A percentile compares a stretch with the other conserved stretches of the same genome.
phyloP scores from a whole-genome alignment of 805 yeast genomes.

The Lachancea quebecensis region DNA sequence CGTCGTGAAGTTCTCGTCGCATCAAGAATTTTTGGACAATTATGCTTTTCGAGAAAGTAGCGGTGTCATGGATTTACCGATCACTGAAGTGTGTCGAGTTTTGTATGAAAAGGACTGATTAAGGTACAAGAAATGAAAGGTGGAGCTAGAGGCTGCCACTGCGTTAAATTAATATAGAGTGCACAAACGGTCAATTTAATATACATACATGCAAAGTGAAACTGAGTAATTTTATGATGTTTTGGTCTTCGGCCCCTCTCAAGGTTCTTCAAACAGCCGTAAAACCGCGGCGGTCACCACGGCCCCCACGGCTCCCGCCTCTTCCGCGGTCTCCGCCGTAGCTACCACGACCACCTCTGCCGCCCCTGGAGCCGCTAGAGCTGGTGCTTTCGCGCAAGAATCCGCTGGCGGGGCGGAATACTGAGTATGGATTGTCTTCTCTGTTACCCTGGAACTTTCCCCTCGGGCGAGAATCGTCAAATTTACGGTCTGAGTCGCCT shows the following conservation, averaged over 20 bases:
- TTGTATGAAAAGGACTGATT: constrained; percentile 36
- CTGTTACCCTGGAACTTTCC: constrained; percentile 8
- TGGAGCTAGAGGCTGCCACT: too few relatives aligned
- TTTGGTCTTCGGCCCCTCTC: not conserved
- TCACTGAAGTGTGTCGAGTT: constrained; percentile 59
- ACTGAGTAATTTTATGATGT: not conserved
- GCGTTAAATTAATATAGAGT: not conserved
- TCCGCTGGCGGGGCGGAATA: constrained; percentile 31
- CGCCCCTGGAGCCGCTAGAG: constrained; percentile 9
- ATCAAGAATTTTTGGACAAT: constrained; percentile 14
- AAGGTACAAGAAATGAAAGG: not conserved
- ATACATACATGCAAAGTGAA: constrained; percentile 5
- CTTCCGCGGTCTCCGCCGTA: constrained; percentile 8
- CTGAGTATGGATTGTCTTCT: constrained; percentile 19
- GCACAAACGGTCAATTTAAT: not conserved
- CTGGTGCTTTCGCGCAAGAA: constrained; percentile 17
- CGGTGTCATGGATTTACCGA: constrained; percentile 83
- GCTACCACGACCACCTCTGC: constrained; percentile 13
- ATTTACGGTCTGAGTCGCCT: constrained; percentile 12
- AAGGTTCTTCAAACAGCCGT: constrained; percentile 1
- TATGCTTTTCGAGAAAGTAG: constrained; percentile 58
- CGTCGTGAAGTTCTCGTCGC: constrained; percentile 24
- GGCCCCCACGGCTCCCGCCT: constrained; percentile 3
- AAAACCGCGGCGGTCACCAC: constrained; percentile 6
- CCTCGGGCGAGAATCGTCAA: constrained; percentile 11